A percentile compares a stretch with the other conserved stretches of the same genome.
Evolutionary conservation across 495 filamentous ascomycete genomes (phyloP).

Genomic region (Xylaria nigripes): DNA sequence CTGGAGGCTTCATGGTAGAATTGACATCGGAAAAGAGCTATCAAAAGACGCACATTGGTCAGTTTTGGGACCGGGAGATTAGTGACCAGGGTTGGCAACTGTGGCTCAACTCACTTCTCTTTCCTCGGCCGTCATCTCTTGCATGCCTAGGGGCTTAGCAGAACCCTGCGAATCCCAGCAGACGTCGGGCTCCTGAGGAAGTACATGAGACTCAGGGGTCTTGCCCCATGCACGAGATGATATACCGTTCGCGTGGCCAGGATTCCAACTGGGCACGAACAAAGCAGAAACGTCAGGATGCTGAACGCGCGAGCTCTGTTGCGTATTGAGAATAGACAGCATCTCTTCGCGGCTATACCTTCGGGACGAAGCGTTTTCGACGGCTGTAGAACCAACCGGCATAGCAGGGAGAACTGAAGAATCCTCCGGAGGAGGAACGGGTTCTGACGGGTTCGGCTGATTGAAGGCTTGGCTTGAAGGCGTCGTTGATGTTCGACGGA

Average conservation of each 20-base stretch:
- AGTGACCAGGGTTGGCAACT: neutral
- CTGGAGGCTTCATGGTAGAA: constrained; percentile 80
- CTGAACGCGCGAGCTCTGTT: constrained; percentile 44
- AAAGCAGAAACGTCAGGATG: constrained; percentile 56
- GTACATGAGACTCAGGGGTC: constrained; percentile 56
- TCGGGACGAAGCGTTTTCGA: constrained; percentile 33
- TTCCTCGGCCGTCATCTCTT: constrained; percentile 75
- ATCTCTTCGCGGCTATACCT: constrained; percentile 79
- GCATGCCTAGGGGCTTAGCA: constrained; percentile 62
- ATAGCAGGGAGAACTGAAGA: constrained; percentile 29
- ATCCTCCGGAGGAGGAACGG: constrained; percentile 27
- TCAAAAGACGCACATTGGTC: constrained; percentile 31
- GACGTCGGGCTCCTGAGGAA: constrained; percentile 59
- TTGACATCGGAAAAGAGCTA: constrained; percentile 82
- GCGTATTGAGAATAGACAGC: constrained; percentile 61
- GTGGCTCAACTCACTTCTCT: constrained; percentile 54
- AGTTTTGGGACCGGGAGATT: constrained; percentile 7
- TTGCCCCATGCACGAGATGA: constrained; percentile 68
- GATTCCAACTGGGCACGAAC: constrained; percentile 69
- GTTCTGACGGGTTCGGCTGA: constrained; percentile 44
- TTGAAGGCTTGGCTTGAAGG: constrained; percentile 50
- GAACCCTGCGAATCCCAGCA: constrained; percentile 83
- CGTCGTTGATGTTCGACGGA: constrained; percentile 67
- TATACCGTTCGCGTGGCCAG: constrained; percentile 53
- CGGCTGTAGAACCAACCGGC: constrained; percentile 30